A percentile compares a stretch with the other conserved stretches of the same genome.
Conservation (phyloP, 176 grass and related monocot species). For the Eremochloa ophiuroides region DNA sequence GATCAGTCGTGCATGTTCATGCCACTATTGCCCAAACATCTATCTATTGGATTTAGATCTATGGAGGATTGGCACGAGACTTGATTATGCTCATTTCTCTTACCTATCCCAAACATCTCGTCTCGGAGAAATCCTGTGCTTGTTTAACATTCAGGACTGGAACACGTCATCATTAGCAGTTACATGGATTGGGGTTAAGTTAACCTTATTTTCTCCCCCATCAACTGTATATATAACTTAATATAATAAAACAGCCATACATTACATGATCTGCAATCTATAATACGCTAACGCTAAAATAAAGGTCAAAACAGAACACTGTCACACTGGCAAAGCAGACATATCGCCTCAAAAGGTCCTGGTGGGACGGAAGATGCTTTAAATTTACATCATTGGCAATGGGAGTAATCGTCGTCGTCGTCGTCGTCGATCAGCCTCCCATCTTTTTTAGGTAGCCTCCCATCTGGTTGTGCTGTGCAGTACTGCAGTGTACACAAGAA, state of each 20-base stretch:
- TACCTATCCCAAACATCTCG: not conserved
- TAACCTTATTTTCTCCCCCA: slow-evolving; percentile 2
- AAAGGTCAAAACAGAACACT: slow-evolving; percentile 7
- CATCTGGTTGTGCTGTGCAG: not conserved
- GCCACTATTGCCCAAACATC: not conserved
- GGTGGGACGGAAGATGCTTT: slow-evolving; percentile 20
- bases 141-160: not conserved
- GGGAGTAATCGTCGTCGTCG: slow-evolving; percentile 5
- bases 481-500: not conserved
- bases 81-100: not conserved
- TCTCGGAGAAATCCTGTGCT: not conserved
- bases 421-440: not conserved
- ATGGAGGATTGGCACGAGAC: not conserved
- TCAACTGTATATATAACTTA: slow-evolving; percentile 3
- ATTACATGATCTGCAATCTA: slow-evolving; percentile 26
- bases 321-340: slow-evolving; percentile 20
- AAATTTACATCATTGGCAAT: slow-evolving; percentile 23
- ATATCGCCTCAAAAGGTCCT: slow-evolving; percentile 33
- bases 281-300: slow-evolving; percentile 34
- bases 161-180: not conserved
- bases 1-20: not conserved
- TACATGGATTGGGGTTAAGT: not conserved
- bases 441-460: not conserved
- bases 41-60: not conserved
- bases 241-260: slow-evolving; percentile 28